Conservation (phyloP, 2,329 filamentous ascomycete genomes). For the Pyrenophora seminiperda region DNA sequence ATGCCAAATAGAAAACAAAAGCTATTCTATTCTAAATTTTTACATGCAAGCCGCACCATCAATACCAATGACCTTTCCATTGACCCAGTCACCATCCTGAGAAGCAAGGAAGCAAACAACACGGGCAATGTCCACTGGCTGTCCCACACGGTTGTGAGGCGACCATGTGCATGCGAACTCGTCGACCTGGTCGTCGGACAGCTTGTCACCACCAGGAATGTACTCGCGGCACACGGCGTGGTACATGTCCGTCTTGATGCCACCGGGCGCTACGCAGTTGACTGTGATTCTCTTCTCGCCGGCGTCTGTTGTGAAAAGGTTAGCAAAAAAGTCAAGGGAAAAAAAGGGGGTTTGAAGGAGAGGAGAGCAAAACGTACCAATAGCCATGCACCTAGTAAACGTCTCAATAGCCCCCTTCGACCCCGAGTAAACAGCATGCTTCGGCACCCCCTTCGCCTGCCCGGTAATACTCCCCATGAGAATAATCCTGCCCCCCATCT, state of each 20-base stretch:
- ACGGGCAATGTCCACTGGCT: constrained; percentile 70
- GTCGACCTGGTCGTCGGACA: constrained; percentile 63
- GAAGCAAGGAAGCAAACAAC: constrained; percentile 66
- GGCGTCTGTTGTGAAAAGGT: constrained; percentile 44
- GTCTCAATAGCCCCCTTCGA: constrained; percentile 62
- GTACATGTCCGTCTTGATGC: constrained; percentile 64
- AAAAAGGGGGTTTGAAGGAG: background rate
- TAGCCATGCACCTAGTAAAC: constrained; percentile 60
- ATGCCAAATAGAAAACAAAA: too few relatives aligned
- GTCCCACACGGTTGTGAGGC: constrained; percentile 67
- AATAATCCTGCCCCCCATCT: constrained; percentile 59
- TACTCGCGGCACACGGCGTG: constrained; percentile 68
- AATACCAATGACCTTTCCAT: constrained; percentile 60
- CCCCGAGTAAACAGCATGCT: constrained; percentile 60
- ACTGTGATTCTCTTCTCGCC: constrained; percentile 62
- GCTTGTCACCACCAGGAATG: constrained; percentile 62
- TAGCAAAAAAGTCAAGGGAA: constrained; percentile 11
- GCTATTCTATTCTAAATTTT: too few relatives aligned
- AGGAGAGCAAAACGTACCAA: constrained; percentile 45
- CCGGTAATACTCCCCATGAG: constrained; percentile 63
- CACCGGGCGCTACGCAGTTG: constrained; percentile 65
- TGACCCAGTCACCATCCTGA: constrained; percentile 63
- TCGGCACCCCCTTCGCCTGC: constrained; percentile 61
- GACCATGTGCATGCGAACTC: constrained; percentile 69
- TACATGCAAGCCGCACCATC: constrained; percentile 53